Evolutionary conservation across 2,329 filamentous ascomycete genomes (phyloP), one percentile per base, ranked within the genome.

Genomic region (Magnaporthiopsis poae): DNA sequence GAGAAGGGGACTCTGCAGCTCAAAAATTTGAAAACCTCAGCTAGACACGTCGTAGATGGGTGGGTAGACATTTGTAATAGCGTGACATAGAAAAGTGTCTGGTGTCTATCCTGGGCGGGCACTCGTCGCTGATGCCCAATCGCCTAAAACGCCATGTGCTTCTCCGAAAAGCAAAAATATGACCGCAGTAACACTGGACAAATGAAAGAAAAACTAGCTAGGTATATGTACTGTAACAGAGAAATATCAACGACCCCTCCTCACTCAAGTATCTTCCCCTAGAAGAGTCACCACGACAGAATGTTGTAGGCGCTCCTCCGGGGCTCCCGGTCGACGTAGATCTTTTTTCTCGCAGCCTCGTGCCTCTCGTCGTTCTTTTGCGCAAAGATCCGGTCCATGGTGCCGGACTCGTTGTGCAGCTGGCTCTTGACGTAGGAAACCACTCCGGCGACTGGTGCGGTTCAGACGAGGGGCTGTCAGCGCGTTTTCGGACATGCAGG

Each of bases 341-440:
- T 33, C 36, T 62, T 65, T 60, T 60, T 31, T 35, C 64, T 60
- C 21, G 64, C 64, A 12, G 59, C 60, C 35, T 65, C 64, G 64
- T 65, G 60, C 36, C 52, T 65, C 31, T 65, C 64, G 60, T 65
- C 64, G 21, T 65, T 65, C 36, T 65, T 65, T 46, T 65, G 64
- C 13, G 64, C 60, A 68, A 79, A 79, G 68, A 73, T 77, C 60
- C 73, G 73, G 68, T 79, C 77, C 71, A 79, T 75, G 5, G 72
- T 74, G 36, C 69, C 69, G 5, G 77, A 77, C 66, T 76, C 74
- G 36, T 66, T 71, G 60, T 68, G 65, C 61, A 79, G 73, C 63
- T 78, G 77, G 18, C 67, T 70, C 65, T 70, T 69, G 65, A 79
- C 73, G 68, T 76, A 78, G 67, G 70, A 67, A n/a, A 67, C 75